phyloP scores from a whole-genome alignment of 2,329 filamentous ascomycete genomes.

The Simplicillium sp. region DNA sequence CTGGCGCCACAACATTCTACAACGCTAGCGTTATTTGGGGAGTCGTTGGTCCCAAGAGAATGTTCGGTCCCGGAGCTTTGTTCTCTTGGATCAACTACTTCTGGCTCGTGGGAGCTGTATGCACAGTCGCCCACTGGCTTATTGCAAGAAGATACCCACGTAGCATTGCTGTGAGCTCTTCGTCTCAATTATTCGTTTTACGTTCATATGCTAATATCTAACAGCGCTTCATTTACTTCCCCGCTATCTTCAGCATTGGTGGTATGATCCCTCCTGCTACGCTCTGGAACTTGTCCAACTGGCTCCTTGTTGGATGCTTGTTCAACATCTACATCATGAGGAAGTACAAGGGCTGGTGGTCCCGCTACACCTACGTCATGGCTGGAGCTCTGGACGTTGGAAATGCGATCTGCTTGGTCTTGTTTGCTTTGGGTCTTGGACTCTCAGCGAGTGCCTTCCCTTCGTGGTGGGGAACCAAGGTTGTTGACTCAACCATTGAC shows the following conservation, averaged over 20 bases:
- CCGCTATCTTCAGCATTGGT: constrained; percentile 41
- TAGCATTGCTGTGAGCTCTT: constrained; percentile 10
- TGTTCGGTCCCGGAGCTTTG: constrained; percentile 24
- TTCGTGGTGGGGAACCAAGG: constrained; percentile 39
- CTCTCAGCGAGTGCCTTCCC: constrained; percentile 35
- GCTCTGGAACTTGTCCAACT: constrained; percentile 43
- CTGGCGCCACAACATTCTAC: constrained; percentile 46
- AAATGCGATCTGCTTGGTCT: constrained; percentile 44
- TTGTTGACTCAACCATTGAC: constrained; percentile 9
- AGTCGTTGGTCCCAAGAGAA: constrained; percentile 34
- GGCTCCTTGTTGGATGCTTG: constrained; percentile 43
- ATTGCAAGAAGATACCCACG: constrained; percentile 37
- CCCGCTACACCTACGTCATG: constrained; percentile 46
- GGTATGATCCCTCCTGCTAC: constrained; percentile 45
- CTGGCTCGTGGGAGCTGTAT: constrained; percentile 41
- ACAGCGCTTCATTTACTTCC: constrained; percentile 40
- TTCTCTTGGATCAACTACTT: constrained; percentile 43
- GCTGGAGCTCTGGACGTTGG: constrained; percentile 50
- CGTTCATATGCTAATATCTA: constrained; percentile 1
- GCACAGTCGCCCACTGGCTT: constrained; percentile 39
- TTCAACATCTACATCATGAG: constrained; percentile 45
- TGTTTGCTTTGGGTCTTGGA: constrained; percentile 37
- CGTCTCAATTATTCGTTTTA: constrained; percentile 1
- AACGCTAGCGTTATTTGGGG: constrained; percentile 48
- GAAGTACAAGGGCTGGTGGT: constrained; percentile 46